Conservation (phyloP, 2,329 filamentous ascomycete species). For the Pleomassaria siparia region DNA sequence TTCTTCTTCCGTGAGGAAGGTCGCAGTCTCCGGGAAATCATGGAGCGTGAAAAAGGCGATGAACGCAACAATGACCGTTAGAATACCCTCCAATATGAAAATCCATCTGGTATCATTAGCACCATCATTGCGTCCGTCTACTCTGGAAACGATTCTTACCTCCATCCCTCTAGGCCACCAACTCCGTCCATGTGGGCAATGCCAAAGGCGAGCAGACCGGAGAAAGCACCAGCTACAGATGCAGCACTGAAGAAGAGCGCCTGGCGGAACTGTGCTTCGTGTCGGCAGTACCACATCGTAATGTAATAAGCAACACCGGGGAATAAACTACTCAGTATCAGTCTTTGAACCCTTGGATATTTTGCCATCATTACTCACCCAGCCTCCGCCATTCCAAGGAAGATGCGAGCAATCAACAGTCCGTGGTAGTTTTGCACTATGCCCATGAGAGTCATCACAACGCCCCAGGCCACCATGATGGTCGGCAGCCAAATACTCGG, state of each 20-base stretch:
- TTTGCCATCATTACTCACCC: constrained; percentile 19
- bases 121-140: background rate
- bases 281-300: constrained; percentile 65
- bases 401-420: constrained; percentile 48
- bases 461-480: constrained; percentile 55
- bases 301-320: constrained; percentile 54
- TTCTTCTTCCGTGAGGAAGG: constrained; percentile 56
- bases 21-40: constrained; percentile 63
- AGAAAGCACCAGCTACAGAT: constrained; percentile 61
- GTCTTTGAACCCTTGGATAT: background rate
- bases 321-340: constrained; percentile 24
- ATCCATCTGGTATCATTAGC: constrained; percentile 24
- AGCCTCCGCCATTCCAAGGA: constrained; percentile 45
- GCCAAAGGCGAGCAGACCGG: constrained; percentile 57
- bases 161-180: constrained; percentile 41
- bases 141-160: constrained; percentile 9
- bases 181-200: constrained; percentile 65
- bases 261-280: constrained; percentile 60
- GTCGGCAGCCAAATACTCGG: constrained; percentile 47
- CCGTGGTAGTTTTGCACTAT: constrained; percentile 50
- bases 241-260: constrained; percentile 62
- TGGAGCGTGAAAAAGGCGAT: constrained; percentile 58
- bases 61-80: constrained; percentile 39
- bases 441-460: constrained; percentile 54
- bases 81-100: constrained; percentile 40